Conservation (phyloP, 441 rosid genomes). For the Viola pubescens region DNA sequence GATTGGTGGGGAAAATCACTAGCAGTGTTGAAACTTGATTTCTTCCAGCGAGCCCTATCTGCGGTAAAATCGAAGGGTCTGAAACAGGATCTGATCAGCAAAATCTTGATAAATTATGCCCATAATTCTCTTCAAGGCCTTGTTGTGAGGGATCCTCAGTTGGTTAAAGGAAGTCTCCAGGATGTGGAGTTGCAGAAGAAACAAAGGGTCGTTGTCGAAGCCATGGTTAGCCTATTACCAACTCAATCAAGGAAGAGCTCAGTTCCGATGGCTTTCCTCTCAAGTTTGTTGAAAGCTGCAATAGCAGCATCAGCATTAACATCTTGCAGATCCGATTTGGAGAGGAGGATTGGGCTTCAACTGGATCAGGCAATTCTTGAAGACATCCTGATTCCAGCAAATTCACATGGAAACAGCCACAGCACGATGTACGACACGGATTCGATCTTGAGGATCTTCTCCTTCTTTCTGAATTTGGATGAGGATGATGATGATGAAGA, state of each 20-base stretch:
- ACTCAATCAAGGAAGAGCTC: constrained; percentile 79
- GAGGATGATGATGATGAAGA: constrained; percentile 70
- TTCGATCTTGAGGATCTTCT: constrained; percentile 72
- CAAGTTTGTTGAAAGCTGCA: constrained; percentile 71
- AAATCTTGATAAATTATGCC: constrained; percentile 74
- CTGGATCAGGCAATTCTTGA: constrained; percentile 93
- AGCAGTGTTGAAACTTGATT: constrained; percentile 56
- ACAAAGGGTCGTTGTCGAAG: constrained; percentile 64
- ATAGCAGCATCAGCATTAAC: constrained; percentile 52
- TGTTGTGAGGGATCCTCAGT: constrained; percentile 46
- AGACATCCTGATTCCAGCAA: constrained; percentile 73
- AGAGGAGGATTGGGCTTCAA: constrained; percentile 82
- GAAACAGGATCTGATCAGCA: constrained; percentile 90
- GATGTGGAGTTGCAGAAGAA: constrained; percentile 67
- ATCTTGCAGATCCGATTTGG: constrained; percentile 76
- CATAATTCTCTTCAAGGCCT: constrained; percentile 75
- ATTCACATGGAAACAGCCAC: constrained; percentile 49
- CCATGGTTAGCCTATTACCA: constrained; percentile 67
- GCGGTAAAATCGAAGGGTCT: constrained; percentile 85
- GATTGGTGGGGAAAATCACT: constrained; percentile 97
- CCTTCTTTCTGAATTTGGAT: constrained; percentile 74
- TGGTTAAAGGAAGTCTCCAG: constrained; percentile 45
- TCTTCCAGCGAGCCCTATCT: constrained; percentile 74
- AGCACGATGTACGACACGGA: constrained; percentile 65
- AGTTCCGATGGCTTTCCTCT: constrained; percentile 85